Evolutionary conservation across 2,329 filamentous ascomycete genomes (phyloP).

Genomic region (Pseudogymnoascus sp.): DNA sequence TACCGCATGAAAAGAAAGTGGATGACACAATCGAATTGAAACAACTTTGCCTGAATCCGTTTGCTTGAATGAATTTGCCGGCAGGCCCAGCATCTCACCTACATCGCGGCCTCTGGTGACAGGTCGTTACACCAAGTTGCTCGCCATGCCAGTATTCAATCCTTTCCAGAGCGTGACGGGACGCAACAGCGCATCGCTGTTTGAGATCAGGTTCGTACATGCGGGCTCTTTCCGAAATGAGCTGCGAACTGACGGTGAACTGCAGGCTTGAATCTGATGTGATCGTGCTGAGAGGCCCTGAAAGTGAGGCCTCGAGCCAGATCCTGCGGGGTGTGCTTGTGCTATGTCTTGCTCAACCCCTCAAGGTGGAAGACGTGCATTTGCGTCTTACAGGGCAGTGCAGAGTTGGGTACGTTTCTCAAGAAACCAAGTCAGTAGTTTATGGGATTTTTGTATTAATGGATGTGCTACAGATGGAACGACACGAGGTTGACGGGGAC

Average conservation of each 20-base stretch:
- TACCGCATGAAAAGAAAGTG: slow-evolving; percentile 7
- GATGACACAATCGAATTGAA: slow-evolving; percentile 5
- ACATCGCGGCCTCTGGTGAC: slow-evolving; percentile 2
- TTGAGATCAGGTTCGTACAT: slow-evolving; percentile 31
- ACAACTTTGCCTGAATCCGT: not conserved
- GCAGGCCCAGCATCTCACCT: not conserved
- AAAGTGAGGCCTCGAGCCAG: slow-evolving; percentile 70
- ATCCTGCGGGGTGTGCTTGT: slow-evolving; percentile 68
- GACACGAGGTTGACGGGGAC: slow-evolving; percentile 49
- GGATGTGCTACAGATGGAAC: slow-evolving; percentile 39
- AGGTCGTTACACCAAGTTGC: not conserved
- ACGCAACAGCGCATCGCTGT: slow-evolving; percentile 29
- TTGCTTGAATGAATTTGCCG: slow-evolving; percentile 5
- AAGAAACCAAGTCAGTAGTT: not conserved
- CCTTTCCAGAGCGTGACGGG: slow-evolving; percentile 29
- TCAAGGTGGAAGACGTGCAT: slow-evolving; percentile 68
- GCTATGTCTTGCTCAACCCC: slow-evolving; percentile 61
- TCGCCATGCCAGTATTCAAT: slow-evolving; percentile 29
- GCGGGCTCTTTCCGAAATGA: slow-evolving; percentile 9
- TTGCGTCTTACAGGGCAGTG: slow-evolving; percentile 65
- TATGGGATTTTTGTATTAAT: not conserved
- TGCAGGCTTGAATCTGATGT: slow-evolving; percentile 69
- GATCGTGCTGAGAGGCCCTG: slow-evolving; percentile 68
- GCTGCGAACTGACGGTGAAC: slow-evolving; percentile 13
- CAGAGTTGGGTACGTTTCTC: slow-evolving; percentile 55